Base-by-base conservation (phyloP, 768 basidiomycete genomes). In the Atractiella rhizophila region DNA sequence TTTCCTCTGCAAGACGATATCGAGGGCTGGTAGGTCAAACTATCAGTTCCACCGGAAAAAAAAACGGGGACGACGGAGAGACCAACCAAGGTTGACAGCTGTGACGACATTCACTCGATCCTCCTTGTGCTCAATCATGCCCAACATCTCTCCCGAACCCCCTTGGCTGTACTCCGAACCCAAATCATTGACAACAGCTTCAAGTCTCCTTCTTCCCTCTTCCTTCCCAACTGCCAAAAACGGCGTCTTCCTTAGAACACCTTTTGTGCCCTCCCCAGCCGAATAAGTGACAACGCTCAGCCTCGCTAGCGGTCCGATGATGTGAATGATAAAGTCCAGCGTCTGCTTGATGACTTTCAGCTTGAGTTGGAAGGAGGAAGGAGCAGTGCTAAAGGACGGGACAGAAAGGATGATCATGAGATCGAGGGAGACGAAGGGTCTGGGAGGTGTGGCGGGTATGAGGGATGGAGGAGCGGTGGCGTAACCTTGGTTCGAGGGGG, bases 31-130 rank as follows among this genome's bases (percentile, higher is more conserved):
- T n/a, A n/a, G n/a, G 78, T 23, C 37, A 11, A 13, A 12, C 23
- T 28, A 28, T 35, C 41, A 35, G 19, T 21, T n/a, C n/a, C 15
- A n/a, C 26, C 21, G 18, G 15, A 28, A 24, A 25, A 19, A 39
- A n/a, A 35, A 40, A 36, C 11, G n/a, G n/a, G n/a, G n/a, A n/a
- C n/a, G 36, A 32, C 20, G 2, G 32, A 56, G 61, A 34, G 24
- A 45, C 63, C 37, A 39, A 74, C 80, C 82, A 52, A 88, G 76
- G 57, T 98, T 98, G 43, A 94, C 81, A n/a, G 86, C 91, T 10
- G 86, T 88, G 19, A 96, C 83, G 15, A 98, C 88, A 57, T 91
- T 88, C 21, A 81, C 81, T 60, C 85, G 80, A 60, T 94, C 86
- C 15, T 94, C 86, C 55, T 75, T 75, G 44, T 71, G 71, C 12